Conservation (phyloP, 75 land plant species). For the Ceratopteris richardii region DNA sequence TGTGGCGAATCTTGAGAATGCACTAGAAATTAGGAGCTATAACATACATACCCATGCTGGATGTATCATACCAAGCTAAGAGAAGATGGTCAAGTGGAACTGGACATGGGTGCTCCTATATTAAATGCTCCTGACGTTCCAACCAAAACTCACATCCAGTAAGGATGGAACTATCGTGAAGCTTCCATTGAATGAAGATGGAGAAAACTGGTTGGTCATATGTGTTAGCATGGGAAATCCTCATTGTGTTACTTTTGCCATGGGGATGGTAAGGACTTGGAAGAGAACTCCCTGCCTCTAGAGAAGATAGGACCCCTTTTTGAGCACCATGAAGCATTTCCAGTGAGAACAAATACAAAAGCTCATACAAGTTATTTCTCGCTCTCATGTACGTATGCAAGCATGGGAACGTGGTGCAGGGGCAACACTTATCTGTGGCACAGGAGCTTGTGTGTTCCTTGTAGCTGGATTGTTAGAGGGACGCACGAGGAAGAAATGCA, state of each 20-base stretch:
- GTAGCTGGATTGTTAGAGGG: conserved; percentile 94
- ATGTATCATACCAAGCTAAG: conserved; percentile 68
- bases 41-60: conserved; percentile 90
- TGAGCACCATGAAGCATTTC: conserved; percentile 83
- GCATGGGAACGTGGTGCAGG: conserved; percentile 99
- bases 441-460: conserved; percentile 93
- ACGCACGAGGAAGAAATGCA: conserved; percentile 64
- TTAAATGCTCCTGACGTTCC: conserved; percentile 67
- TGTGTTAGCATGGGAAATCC: conserved; percentile 99
- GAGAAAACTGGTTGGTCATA: conserved; percentile 71
- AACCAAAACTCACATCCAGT: conserved; percentile 57
- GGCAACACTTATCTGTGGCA: conserved; percentile 96
- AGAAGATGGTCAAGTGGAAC: conserved; percentile 85
- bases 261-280: conserved; percentile 44
- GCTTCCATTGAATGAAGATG: conserved; percentile 55
- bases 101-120: conserved; percentile 94
- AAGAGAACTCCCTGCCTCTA: conserved; percentile 67
- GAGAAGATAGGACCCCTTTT: conserved; percentile 85
- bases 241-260: conserved; percentile 80
- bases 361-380: conserved; percentile 78
- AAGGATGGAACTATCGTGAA: conserved; percentile 58
- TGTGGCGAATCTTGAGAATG: conserved; percentile 75
- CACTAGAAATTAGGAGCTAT: conserved; percentile 55
- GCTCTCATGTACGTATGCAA: conserved; percentile 75
- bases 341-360: conserved; percentile 95